Base-by-base conservation (phyloP, 805 yeast genomes). In the Jamesozyma rosinii region DNA sequence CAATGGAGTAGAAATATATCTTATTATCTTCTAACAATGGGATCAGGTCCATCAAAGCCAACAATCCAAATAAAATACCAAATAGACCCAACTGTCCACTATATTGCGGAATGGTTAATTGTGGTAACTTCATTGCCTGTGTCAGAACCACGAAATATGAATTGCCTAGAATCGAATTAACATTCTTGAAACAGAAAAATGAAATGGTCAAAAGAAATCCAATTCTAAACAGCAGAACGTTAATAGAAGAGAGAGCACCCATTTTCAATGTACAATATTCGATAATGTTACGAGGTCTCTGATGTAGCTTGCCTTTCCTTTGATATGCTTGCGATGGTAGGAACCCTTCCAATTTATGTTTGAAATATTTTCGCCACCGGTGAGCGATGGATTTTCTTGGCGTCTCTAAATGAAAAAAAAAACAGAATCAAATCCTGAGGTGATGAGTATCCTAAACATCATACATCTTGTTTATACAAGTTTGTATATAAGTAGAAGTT, bases 91-190 rank as follows among this genome's bases (percentile, higher is more conserved):
- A 52, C 38, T 73, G 65, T 10, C 75, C 74, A 53, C 73, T 72
- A 21, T 62, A 42, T 22, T 51, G 50, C 13, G 61, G 47, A 40
- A 61, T 32, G 10, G 44, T 46, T 19, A 59, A 48, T 32, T 64
- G 57, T 24, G 69, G 71, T 43, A 78, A 60, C 42, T 70, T 59
- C 83, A 79, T 75, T 5, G 86, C 80, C 51, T 74, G 74, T 0
- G 81, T 77, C 37, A 79, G 59, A 10, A 78, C 66, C n/a, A 75
- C 41, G 11, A 72, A 62, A 40, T 76, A 69, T 21, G 75, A 70
- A 38, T 74, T 64, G 14, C 67, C 67, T 18, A 72, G 50, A 18
- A 79, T 48, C 3, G 54, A 42, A n/a, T 61, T 54, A 2, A 81
- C 75, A 53, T 74, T 73, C 46, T 70, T 76, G 42, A 72, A 57